Base-by-base conservation (phyloP, 345 rosid species). In the Arabis hirsuta region DNA sequence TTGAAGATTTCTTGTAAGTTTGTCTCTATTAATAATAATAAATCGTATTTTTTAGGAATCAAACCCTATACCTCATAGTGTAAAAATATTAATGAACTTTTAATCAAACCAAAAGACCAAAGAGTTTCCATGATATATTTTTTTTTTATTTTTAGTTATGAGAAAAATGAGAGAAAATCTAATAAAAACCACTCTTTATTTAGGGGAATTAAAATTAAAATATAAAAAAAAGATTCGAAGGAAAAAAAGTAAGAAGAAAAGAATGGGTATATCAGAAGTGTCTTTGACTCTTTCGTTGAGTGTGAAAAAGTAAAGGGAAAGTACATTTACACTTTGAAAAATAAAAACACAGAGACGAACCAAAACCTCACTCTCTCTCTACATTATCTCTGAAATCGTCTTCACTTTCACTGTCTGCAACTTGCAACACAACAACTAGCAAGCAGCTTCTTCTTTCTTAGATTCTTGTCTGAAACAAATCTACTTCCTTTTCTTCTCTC, bases 251-350 rank as follows among this genome's bases (percentile, higher is more conserved):
- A 32, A 62, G 44, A 16, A 6, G 16, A 44, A 31, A 20, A 61
- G 5, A 0, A 57, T 19, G 54, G 22, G 60, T 50, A 43, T 7
- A 14, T 53, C 57, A 67, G 63, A 67, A 60, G 31, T 16, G 70
- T 45, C 36, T 76, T 62, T 59, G 78, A 74, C 73, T 74, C 51
- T 60, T 42, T 51, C 51, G 78, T 44, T 44, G 26, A 32, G 51
- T 60, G 73, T 74, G 78, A 60, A 74, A 74, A 62, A 34, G 38
- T 34, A 34, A 34, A 69, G 71, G 79, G 69, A 75, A 62, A 69
- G 71, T 55, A 48, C 75, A 76, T 69, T 76, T 61, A 68, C 79
- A 68, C 79, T 62, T 32, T 22, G 24, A 22, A 0, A 26, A 36
- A 65, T 20, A 60, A 24, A 32, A 32, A 32, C 7, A 38, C 45